Evolutionary conservation across 2,329 filamentous ascomycete genomes (phyloP), one percentile per base, ranked within the genome.

Genomic region (Sordariomycetes sp.): DNA sequence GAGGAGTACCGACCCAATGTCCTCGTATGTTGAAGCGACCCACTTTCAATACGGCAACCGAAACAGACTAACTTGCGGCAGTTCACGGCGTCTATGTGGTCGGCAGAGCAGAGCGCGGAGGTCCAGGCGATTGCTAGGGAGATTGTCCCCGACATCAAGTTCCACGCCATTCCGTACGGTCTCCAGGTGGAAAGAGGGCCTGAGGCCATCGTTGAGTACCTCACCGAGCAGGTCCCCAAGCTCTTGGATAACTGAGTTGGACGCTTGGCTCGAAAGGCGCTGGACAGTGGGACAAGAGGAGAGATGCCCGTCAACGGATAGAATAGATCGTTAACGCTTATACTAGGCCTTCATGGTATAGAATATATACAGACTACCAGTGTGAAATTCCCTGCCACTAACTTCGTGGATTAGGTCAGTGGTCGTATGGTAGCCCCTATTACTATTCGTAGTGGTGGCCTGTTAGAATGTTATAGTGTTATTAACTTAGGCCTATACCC

Each of bases 51-150:
- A 11, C 8, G 2, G 14, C 3, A 48, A 22, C 2, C 18, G 6
- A 28, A 43, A 48, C 40, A 24, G 34, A 12, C 53, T n/a, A 43
- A 43, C 12, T 11, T 37, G 34, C 52, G 3, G 22, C 16, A 85
- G 79, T 85, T 84, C 71, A 82, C 78, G 56, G 83, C 84, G 2
- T 86, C 72, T n/a, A 76, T 75, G 74, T 76, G 73, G 74, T 72
- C 72, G 0, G 64, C 72, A 0, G 76, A 81, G 61, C 71, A 82
- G 65, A 73, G 72, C 25, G 63, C 69, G 7, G 65, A 73, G 60
- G 79, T 81, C 28, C 68, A 73, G 25, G 62, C 66, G 1, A 75
- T 75, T 35, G 79, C 79, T 1, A 69, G 70, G 59, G 65, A 68
- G 1, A 70, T 74, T 28, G 67, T 72, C 24, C 77, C 79, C 0